Evolutionary conservation across 495 filamentous ascomycete genomes (phyloP).

Genomic region (Penicillium fimorum): DNA sequence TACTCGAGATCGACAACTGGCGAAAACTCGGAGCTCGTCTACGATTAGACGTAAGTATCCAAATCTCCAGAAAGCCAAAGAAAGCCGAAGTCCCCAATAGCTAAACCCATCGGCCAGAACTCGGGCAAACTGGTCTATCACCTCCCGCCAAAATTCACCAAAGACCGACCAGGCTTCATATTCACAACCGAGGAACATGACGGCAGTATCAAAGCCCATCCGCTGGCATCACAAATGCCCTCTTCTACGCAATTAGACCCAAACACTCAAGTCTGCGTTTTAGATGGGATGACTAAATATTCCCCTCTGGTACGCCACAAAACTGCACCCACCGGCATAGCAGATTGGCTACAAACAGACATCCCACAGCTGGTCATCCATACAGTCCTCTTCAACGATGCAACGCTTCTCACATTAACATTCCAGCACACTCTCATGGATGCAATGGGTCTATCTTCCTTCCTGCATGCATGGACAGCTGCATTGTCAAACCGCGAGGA

Average conservation of each 20-base stretch:
- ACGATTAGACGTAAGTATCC: background rate
- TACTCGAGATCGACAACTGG: background rate
- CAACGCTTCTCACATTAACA: slow-evolving; percentile 43
- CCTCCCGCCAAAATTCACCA: background rate
- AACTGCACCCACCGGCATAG: background rate
- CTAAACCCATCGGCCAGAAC: background rate
- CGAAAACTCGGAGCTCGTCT: background rate
- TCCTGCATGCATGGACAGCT: background rate
- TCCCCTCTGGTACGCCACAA: background rate
- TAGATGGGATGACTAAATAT: background rate
- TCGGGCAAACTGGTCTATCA: background rate
- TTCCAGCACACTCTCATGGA: slow-evolving; percentile 48
- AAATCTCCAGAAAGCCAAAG: background rate
- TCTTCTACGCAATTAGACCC: background rate
- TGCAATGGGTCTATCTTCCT: slow-evolving; percentile 32
- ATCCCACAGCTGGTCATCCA: slow-evolving; percentile 46
- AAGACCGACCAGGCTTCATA: background rate
- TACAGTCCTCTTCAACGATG: slow-evolving; percentile 45
- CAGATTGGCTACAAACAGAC: slow-evolving; percentile 45
- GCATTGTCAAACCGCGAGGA: background rate
- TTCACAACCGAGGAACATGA: background rate
- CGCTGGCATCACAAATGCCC: background rate
- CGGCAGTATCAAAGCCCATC: background rate
- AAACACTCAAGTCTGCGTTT: background rate
- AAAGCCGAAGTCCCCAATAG: background rate